Conservation (phyloP, 306 rosid species). For the Castanea crenata region DNA sequence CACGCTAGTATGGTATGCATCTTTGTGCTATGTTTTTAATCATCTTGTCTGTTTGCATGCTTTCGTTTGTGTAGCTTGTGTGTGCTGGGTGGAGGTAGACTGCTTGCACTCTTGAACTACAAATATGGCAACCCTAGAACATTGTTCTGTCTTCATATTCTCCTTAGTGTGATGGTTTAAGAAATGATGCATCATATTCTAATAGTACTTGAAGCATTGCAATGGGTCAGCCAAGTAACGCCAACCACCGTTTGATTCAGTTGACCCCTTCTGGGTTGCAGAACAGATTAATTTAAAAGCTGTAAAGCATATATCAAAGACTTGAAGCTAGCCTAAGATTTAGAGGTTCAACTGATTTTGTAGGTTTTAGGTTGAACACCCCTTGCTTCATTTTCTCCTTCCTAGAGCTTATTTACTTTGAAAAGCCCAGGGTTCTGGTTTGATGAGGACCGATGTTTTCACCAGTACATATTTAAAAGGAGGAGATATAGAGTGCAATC, state of each 20-base stretch:
- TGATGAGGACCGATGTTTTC: background rate
- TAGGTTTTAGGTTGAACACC: background rate
- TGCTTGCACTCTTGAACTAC: background rate
- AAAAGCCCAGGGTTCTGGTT: background rate
- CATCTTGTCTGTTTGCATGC: constrained; percentile 1
- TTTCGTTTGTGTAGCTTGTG: background rate
- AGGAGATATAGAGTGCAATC: background rate
- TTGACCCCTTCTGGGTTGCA: background rate
- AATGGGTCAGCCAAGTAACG: background rate
- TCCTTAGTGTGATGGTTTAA: background rate
- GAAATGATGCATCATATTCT: background rate
- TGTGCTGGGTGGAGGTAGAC: background rate
- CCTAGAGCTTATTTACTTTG: background rate
- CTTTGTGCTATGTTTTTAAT: constrained; percentile 14
- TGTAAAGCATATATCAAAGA: background rate
- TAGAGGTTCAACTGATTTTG: background rate
- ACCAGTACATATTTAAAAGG: background rate
- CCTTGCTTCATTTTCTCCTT: background rate
- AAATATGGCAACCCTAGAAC: background rate
- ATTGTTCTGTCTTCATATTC: background rate
- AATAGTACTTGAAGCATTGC: background rate
- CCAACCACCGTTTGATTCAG: background rate
- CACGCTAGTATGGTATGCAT: constrained; percentile 68
- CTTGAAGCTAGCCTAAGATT: background rate
- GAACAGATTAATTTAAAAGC: background rate